These are phyloP conservation scores for Neurospora pannonica DNA, from an alignment of 495 filamentous ascomycete genomes.

Conservation along the genomic window DNA sequence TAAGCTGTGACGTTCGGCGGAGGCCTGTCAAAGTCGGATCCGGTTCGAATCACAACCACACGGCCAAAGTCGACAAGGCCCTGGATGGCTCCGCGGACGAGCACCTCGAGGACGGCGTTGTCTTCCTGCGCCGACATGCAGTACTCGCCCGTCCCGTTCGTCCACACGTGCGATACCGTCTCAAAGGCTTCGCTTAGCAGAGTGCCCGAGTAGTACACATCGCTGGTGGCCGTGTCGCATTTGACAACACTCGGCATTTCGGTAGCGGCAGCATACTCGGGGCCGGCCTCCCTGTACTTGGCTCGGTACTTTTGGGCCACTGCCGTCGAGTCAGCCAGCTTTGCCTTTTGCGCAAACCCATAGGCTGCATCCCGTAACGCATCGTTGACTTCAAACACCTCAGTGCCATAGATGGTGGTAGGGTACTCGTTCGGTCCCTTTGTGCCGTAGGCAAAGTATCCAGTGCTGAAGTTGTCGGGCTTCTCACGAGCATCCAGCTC, in stretches of 20 bases:
- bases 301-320: slow-evolving; percentile 52
- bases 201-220: slow-evolving; percentile 62
- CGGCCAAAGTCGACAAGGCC: slow-evolving; percentile 56
- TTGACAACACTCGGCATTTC: slow-evolving; percentile 47
- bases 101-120: slow-evolving; percentile 58
- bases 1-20: slow-evolving; percentile 45
- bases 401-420: slow-evolving; percentile 57
- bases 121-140: slow-evolving; percentile 69
- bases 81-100: slow-evolving; percentile 47
- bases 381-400: slow-evolving; percentile 66
- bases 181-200: slow-evolving; percentile 54
- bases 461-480: slow-evolving; percentile 52
- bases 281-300: slow-evolving; percentile 37
- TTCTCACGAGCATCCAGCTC: slow-evolving; percentile 67
- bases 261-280: slow-evolving; percentile 42
- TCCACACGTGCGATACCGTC: slow-evolving; percentile 54
- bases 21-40: slow-evolving; percentile 62
- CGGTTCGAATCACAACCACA: slow-evolving; percentile 66
- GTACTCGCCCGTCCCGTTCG: slow-evolving; percentile 59
- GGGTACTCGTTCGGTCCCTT: slow-evolving; percentile 50
- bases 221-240: slow-evolving; percentile 61
- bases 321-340: slow-evolving; percentile 43
- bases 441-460: slow-evolving; percentile 56
- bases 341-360: slow-evolving; percentile 44
- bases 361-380: slow-evolving; percentile 49